phyloP scores from a whole-genome alignment of 768 basidiomycete genomes.

The Lyophyllum semitale region DNA sequence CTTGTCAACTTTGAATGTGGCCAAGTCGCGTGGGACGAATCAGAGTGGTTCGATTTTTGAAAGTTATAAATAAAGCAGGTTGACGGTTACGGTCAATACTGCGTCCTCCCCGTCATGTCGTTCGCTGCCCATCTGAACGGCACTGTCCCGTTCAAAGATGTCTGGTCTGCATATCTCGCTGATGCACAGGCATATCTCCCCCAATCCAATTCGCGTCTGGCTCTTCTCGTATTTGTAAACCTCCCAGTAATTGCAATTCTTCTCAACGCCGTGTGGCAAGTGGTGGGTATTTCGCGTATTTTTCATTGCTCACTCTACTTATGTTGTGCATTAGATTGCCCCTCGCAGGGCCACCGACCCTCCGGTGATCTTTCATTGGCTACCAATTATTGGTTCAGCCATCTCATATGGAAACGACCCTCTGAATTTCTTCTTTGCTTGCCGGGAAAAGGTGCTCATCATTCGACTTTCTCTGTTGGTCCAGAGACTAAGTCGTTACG shows the following conservation, averaged over 20 bases:
- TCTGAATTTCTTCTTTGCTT: slow-evolving; percentile 80
- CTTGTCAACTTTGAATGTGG: too few species aligned
- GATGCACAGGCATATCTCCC: slow-evolving; percentile 41
- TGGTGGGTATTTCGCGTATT: slow-evolving; percentile 51
- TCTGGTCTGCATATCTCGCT: slow-evolving; percentile 45
- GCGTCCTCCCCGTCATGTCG: slow-evolving; percentile 33
- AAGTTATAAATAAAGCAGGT: slow-evolving; percentile 9
- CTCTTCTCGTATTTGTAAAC: slow-evolving; percentile 58
- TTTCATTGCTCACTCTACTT: not conserved
- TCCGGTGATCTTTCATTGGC: slow-evolving; percentile 90
- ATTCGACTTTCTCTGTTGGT: not conserved
- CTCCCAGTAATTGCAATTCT: slow-evolving; percentile 67
- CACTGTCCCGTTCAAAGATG: slow-evolving; percentile 39
- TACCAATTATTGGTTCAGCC: slow-evolving; percentile 91
- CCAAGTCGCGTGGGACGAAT: slow-evolving; percentile 7
- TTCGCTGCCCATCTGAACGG: slow-evolving; percentile 35
- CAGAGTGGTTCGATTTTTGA: slow-evolving; percentile 17
- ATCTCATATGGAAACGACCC: slow-evolving; percentile 91
- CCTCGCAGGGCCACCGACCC: slow-evolving; percentile 75
- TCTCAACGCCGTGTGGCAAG: slow-evolving; percentile 77
- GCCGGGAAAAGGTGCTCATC: slow-evolving; percentile 67
- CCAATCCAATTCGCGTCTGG: slow-evolving; percentile 35
- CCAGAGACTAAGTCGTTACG: not conserved
- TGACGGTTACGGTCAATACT: not conserved
- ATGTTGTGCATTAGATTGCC: slow-evolving; percentile 46